These are phyloP conservation scores for Lotus japonicus DNA, from an alignment of 306 rosid genomes.

Conservation along the genomic window DNA sequence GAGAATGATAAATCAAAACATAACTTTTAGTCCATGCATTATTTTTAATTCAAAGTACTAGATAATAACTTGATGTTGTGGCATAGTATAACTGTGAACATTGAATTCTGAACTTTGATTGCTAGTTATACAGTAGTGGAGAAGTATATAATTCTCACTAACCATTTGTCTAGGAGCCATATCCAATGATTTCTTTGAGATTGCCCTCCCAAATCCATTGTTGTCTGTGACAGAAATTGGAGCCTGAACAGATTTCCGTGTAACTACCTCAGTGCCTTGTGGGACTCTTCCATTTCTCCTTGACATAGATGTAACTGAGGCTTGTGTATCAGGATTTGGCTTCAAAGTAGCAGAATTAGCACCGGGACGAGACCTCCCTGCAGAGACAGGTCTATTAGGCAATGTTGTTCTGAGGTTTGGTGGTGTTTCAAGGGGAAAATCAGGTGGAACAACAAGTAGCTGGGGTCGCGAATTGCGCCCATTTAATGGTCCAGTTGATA, in stretches of 20 bases:
- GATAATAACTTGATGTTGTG: neutral
- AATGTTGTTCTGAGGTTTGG: conserved; percentile 80
- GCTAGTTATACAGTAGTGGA: neutral
- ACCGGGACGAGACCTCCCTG: conserved; percentile 73
- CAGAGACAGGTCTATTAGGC: conserved; percentile 76
- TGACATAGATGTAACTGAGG: conserved; percentile 24
- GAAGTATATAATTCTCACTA: conserved; percentile 26
- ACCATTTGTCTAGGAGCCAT: conserved; percentile 84
- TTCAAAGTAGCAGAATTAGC: conserved; percentile 28
- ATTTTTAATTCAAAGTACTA: too few species aligned
- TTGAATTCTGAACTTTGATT: neutral
- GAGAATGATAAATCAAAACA: too few species aligned
- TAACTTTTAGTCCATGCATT: too few species aligned
- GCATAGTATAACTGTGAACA: neutral
- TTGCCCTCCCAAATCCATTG: conserved; percentile 63
- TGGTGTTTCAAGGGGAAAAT: conserved; percentile 73
- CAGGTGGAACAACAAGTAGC: conserved; percentile 54
- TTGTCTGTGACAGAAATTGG: conserved; percentile 43
- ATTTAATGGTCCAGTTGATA: neutral
- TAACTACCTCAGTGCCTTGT: conserved; percentile 31
- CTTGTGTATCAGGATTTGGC: conserved; percentile 46
- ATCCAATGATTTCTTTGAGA: conserved; percentile 84
- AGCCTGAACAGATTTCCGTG: conserved; percentile 50
- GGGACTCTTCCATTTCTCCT: conserved; percentile 41
- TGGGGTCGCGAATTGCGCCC: conserved; percentile 52